phyloP scores from a whole-genome alignment of 1,139 yeast species.

The Sugiyamaella paludigena region DNA sequence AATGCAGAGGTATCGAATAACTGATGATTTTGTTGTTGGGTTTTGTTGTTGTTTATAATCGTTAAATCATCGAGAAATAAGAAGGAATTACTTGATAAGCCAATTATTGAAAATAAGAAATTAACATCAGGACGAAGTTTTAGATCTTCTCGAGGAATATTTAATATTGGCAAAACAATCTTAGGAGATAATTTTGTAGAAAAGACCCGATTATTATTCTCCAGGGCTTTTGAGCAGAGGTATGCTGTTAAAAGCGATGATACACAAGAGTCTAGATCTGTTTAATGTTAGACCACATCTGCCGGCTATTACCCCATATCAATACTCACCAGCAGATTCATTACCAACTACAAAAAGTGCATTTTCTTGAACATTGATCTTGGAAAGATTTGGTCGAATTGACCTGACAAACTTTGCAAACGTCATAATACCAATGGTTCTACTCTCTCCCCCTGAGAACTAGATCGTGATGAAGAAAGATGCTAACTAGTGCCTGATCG shows the following conservation, averaged over 20 bases:
- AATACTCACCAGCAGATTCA: slow-evolving; percentile 58
- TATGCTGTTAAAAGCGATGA: slow-evolving; percentile 72
- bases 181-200: slow-evolving; percentile 15
- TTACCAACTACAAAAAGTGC: slow-evolving; percentile 68
- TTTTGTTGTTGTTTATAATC: too few relatives aligned
- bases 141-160: slow-evolving; percentile 66
- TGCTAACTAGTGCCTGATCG: too few relatives aligned
- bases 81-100: slow-evolving; percentile 50
- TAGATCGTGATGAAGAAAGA: too few relatives aligned
- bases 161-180: slow-evolving; percentile 61
- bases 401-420: slow-evolving; percentile 9
- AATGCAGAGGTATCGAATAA: neutral
- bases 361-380: slow-evolving; percentile 6
- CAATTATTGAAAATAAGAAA: slow-evolving; percentile 49
- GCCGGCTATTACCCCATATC: too few relatives aligned
- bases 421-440: too few relatives aligned
- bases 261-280: slow-evolving; percentile 80
- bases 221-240: slow-evolving; percentile 39
- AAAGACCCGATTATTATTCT: neutral
- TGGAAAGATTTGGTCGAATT: slow-evolving; percentile 8
- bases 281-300: neutral
- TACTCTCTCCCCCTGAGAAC: too few relatives aligned
- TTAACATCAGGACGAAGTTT: slow-evolving; percentile 68
- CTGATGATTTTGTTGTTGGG: neutral
- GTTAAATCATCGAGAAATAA: slow-evolving; percentile 65